Conservation (phyloP, 805 yeast genomes). For the Yamadazyma ubonensis region DNA sequence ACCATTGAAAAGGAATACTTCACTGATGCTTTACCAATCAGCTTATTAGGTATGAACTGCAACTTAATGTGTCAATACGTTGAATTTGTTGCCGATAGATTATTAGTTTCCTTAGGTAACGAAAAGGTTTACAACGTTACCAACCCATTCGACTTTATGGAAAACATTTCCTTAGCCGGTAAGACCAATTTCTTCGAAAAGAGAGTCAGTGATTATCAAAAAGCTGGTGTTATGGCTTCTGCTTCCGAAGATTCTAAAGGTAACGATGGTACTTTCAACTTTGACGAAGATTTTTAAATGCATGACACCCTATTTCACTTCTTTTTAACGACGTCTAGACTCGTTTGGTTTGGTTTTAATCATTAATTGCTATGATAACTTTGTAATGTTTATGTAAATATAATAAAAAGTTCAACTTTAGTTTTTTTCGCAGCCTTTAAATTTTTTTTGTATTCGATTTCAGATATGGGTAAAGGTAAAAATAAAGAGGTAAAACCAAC, state of each 20-base stretch:
- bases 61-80: slow-evolving; percentile 96
- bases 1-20: slow-evolving; percentile 90
- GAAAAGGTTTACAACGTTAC: slow-evolving; percentile 81
- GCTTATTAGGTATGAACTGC: slow-evolving; percentile 92
- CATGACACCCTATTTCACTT: slow-evolving; percentile 1
- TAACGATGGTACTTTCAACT: slow-evolving; percentile 60
- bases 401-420: slow-evolving; percentile 2
- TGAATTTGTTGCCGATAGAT: slow-evolving; percentile 96
- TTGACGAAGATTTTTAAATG: slow-evolving; percentile 87
- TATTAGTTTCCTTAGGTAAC: slow-evolving; percentile 88
- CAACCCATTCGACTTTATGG: slow-evolving; percentile 98
- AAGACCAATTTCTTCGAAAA: slow-evolving; percentile 98
- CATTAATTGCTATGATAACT: slow-evolving; percentile 5
- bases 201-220: slow-evolving; percentile 98
- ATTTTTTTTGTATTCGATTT: background rate
- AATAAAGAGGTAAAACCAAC: slow-evolving; percentile 48
- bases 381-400: slow-evolving; percentile 12
- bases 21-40: slow-evolving; percentile 91
- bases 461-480: slow-evolving; percentile 53
- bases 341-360: slow-evolving; percentile 9
- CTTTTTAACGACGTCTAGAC: slow-evolving; percentile 5
- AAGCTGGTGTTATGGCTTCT: slow-evolving; percentile 96
- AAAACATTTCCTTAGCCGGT: slow-evolving; percentile 96
- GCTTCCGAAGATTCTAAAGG: slow-evolving; percentile 50
- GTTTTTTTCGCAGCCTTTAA: slow-evolving; percentile 2